These are phyloP conservation scores for Zygosaccharomyces bailii DNA, from an alignment of 805 yeast genomes.

Conservation along the genomic window DNA sequence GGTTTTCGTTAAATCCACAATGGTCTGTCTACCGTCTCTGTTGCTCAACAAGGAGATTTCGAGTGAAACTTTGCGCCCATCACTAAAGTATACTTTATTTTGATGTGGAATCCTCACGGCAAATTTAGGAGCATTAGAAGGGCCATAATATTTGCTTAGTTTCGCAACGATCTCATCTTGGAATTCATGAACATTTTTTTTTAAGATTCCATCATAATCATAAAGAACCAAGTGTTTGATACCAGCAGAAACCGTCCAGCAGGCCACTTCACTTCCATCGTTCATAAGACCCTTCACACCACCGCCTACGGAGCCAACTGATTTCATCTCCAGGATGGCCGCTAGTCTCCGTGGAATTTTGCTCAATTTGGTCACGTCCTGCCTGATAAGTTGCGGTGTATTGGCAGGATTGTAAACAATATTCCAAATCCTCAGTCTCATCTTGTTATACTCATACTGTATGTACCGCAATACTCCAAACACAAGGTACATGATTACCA, in stretches of 20 bases:
- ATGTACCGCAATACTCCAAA: conserved; percentile 54
- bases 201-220: conserved; percentile 72
- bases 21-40: conserved; percentile 84
- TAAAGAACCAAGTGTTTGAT: conserved; percentile 67
- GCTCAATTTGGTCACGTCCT: conserved; percentile 66
- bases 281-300: conserved; percentile 79
- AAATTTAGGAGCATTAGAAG: conserved; percentile 60
- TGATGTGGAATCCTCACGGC: conserved; percentile 65
- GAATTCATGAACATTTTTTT: conserved; percentile 52
- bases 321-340: conserved; percentile 66
- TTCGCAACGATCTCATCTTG: conserved; percentile 55
- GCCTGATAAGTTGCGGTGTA: conserved; percentile 81
- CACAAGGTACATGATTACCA: conserved; percentile 51
- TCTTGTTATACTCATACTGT: conserved; percentile 50
- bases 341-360: conserved; percentile 80
- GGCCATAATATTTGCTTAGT: conserved; percentile 70
- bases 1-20: conserved; percentile 82
- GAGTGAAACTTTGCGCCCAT: conserved; percentile 45
- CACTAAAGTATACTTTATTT: conserved; percentile 43
- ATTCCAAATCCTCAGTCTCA: conserved; percentile 55
- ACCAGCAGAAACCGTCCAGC: conserved; percentile 93
- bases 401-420: conserved; percentile 65
- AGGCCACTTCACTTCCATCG: conserved; percentile 69
- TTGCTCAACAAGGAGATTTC: conserved; percentile 64
- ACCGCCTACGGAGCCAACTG: conserved; percentile 82